phyloP scores from a whole-genome alignment of 345 rosid genomes.

The Cochlearia excelsa region DNA sequence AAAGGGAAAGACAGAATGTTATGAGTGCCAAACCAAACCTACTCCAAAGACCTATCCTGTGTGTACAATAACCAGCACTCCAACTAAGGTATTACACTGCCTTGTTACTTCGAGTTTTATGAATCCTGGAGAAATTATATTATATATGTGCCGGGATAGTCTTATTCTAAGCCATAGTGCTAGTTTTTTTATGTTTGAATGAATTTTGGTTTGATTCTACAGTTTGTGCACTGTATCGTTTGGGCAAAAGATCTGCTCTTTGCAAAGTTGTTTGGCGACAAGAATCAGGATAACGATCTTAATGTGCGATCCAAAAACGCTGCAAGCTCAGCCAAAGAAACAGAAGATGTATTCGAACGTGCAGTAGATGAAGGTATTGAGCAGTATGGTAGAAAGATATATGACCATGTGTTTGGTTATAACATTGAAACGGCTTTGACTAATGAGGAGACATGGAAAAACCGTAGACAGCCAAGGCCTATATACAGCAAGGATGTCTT shows the following conservation, averaged over 20 bases:
- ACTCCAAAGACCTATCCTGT: slow-evolving; percentile 98
- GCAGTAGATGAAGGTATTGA: slow-evolving; percentile 69
- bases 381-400: slow-evolving; percentile 87
- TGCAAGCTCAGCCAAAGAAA: slow-evolving; percentile 60
- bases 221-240: slow-evolving; percentile 98
- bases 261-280: slow-evolving; percentile 96
- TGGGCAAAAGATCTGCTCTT: slow-evolving; percentile 99
- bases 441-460: slow-evolving; percentile 97
- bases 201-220: slow-evolving; percentile 35
- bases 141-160: slow-evolving; percentile 1
- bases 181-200: slow-evolving; percentile 12
- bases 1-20: slow-evolving; percentile 94
- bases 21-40: slow-evolving; percentile 95
- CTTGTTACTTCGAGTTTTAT: slow-evolving; percentile 7
- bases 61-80: slow-evolving; percentile 98
- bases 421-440: slow-evolving; percentile 89
- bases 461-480: slow-evolving; percentile 71
- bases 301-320: slow-evolving; percentile 77
- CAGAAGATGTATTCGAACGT: slow-evolving; percentile 68
- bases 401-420: slow-evolving; percentile 95
- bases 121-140: not conserved
- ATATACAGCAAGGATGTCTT: slow-evolving; percentile 65
- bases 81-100: slow-evolving; percentile 69
- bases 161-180: slow-evolving; percentile 9
- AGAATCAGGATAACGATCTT: slow-evolving; percentile 90